Evolutionary conservation across 2,329 filamentous ascomycete genomes (phyloP).

Genomic region (Neoascochyta sp.): DNA sequence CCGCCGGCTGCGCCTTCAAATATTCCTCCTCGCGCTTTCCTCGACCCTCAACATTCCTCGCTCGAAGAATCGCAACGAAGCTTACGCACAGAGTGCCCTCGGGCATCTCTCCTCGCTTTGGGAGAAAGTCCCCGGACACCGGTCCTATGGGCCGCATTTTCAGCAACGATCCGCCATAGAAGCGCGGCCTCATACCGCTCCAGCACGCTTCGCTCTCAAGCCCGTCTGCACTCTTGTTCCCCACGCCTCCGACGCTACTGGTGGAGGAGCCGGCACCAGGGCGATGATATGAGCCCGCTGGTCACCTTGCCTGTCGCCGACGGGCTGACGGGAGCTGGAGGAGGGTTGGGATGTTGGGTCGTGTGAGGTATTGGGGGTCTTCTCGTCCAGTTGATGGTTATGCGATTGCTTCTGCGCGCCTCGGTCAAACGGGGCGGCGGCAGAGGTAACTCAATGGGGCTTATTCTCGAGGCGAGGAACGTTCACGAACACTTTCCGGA

Average conservation of each 20-base stretch:
- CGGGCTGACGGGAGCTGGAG: conserved; percentile 24
- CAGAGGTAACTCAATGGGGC: conserved; percentile 98
- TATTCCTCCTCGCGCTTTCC: conserved; percentile 12
- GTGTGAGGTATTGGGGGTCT: conserved; percentile 48
- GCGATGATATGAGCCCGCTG: conserved; percentile 87
- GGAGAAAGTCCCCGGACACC: conserved; percentile 99
- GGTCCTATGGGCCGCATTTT: conserved; percentile 55
- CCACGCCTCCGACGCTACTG: conserved; percentile 13
- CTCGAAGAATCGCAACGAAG: conserved; percentile 99
- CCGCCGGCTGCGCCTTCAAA: conserved; percentile 14
- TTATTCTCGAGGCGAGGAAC: conserved; percentile 99
- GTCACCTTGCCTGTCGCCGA: conserved; percentile 37
- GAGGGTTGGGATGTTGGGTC: conserved; percentile 24
- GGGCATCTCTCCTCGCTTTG: conserved; percentile 65
- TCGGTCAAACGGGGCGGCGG: conserved; percentile 34
- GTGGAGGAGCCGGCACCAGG: conserved; percentile 54
- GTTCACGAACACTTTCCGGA: conserved; percentile 47
- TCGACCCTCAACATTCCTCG: conserved; percentile 68
- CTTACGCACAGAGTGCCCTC: conserved; percentile 71
- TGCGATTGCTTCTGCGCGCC: conserved; percentile 74
- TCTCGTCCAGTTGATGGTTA: conserved; percentile 95
- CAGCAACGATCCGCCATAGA: conserved; percentile 99
- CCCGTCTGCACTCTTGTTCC: conserved; percentile 51
- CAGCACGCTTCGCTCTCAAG: conserved; percentile 46
- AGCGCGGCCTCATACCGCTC: conserved; percentile 72